Evolutionary conservation across 306 rosid species (phyloP).

Genomic region (Albizia julibrissin): DNA sequence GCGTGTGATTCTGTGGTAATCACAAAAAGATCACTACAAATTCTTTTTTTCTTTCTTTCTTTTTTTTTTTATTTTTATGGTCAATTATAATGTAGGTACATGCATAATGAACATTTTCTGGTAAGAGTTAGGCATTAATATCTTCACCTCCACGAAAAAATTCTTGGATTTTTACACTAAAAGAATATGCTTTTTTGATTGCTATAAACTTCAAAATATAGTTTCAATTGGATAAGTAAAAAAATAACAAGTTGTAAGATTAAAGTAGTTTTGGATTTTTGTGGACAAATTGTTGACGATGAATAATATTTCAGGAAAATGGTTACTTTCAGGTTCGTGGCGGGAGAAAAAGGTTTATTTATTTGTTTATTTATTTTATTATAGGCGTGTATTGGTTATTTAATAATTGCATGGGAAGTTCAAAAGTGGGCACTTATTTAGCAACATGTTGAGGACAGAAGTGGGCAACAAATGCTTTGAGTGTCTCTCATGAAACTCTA

Average conservation of each 20-base stretch:
- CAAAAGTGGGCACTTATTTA: not conserved
- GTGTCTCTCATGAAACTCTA: not conserved
- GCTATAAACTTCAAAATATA: not conserved
- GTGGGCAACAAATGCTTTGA: not conserved
- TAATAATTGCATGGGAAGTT: not conserved
- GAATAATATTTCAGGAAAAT: not conserved
- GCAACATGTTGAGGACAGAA: not conserved
- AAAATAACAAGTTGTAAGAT: not conserved
- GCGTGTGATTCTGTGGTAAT: not conserved
- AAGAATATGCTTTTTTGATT: not conserved
- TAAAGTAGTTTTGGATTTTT: not conserved
- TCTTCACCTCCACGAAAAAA: not conserved
- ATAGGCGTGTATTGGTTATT: not conserved
- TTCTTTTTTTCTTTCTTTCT: not conserved
- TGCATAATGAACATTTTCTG: not conserved
- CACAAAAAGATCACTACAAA: not conserved
- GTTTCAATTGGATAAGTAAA: not conserved
- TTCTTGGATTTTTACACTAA: not conserved
- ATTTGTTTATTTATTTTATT: not conserved
- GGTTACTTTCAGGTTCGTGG: not conserved
- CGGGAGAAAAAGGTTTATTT: not conserved
- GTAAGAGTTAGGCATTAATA: not conserved
- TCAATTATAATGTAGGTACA: not conserved
- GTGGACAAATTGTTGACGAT: not conserved
- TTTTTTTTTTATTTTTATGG: not conserved